Percentiles rank a stretch among this genome's conserved stretches.
phyloP scores from a whole-genome alignment of 495 filamentous ascomycete genomes.

The Patellaria atrata region DNA sequence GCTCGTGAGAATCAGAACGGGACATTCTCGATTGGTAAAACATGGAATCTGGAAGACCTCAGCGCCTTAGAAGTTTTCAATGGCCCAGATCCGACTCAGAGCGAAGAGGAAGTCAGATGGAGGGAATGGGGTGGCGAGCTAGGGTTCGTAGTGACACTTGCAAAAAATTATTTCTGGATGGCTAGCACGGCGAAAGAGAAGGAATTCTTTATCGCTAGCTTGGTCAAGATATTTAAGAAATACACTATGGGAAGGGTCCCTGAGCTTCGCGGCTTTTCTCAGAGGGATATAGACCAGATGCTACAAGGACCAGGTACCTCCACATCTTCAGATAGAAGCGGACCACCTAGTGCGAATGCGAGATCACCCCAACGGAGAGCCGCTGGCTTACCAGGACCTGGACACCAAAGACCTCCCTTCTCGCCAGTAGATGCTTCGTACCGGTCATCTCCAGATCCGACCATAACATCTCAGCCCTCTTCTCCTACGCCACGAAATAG shows the following conservation, averaged over 20 bases:
- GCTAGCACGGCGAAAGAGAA: slow-evolving; percentile 85
- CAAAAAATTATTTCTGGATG: slow-evolving; percentile 96
- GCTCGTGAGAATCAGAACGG: slow-evolving; percentile 88
- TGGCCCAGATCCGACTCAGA: slow-evolving; percentile 34
- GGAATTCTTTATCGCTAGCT: slow-evolving; percentile 89
- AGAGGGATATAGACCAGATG: slow-evolving; percentile 59
- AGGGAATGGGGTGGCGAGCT: slow-evolving; percentile 63
- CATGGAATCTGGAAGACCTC: slow-evolving; percentile 87
- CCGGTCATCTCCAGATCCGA: neutral
- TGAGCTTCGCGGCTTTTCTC: slow-evolving; percentile 65
- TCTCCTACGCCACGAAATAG: too few relatives aligned
- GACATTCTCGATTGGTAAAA: slow-evolving; percentile 93
- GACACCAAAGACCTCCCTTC: neutral
- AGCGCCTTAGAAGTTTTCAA: slow-evolving; percentile 63
- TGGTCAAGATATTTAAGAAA: slow-evolving; percentile 90
- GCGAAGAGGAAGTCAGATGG: slow-evolving; percentile 47
- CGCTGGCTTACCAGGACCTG: too few relatives aligned
- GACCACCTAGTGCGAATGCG: too few relatives aligned
- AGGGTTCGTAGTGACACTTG: slow-evolving; percentile 78
- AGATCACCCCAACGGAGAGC: too few relatives aligned
- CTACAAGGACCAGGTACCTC: slow-evolving; percentile 32
- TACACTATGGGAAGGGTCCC: slow-evolving; percentile 83
- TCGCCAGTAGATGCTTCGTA: neutral
- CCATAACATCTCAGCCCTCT: too few relatives aligned
- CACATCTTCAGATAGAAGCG: slow-evolving; percentile 21